Conservation (phyloP, 2,329 filamentous ascomycete species). For the Xylariaceae sp. region DNA sequence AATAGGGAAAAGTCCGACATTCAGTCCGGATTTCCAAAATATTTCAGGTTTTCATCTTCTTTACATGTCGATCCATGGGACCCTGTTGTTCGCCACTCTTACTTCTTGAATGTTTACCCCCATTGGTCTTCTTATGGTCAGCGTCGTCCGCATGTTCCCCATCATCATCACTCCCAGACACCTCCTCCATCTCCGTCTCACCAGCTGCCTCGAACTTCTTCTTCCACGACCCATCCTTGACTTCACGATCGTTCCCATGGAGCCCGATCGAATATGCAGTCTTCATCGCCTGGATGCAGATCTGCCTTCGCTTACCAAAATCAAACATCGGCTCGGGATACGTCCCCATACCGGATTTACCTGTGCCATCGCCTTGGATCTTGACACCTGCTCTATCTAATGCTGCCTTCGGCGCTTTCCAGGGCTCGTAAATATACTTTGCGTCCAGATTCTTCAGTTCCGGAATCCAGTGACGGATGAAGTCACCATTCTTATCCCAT, state of each 20-base stretch:
- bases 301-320: slow-evolving; percentile 56
- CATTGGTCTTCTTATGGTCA: slow-evolving; percentile 10
- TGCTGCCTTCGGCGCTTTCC: slow-evolving; percentile 65
- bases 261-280: slow-evolving; percentile 62
- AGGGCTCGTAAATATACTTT: slow-evolving; percentile 77
- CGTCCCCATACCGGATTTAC: slow-evolving; percentile 35
- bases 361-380: slow-evolving; percentile 47
- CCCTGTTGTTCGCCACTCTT: slow-evolving; percentile 19
- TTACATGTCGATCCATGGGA: slow-evolving; percentile 29
- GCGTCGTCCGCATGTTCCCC: slow-evolving; percentile 26
- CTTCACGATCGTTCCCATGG: slow-evolving; percentile 58
- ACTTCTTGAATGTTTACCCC: slow-evolving; percentile 14
- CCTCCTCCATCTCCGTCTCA: slow-evolving; percentile 36
- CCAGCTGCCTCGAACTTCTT: slow-evolving; percentile 38
- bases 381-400: slow-evolving; percentile 63
- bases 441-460: slow-evolving; percentile 58
- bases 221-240: slow-evolving; percentile 57
- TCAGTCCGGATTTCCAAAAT: too few relatives aligned
- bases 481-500: slow-evolving; percentile 65
- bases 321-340: slow-evolving; percentile 80
- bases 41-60: slow-evolving; percentile 22
- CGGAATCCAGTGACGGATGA: slow-evolving; percentile 63
- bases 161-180: slow-evolving; percentile 29
- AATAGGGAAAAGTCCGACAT: too few relatives aligned
- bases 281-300: slow-evolving; percentile 67